Evolutionary conservation across 2,329 filamentous ascomycete species (phyloP), one percentile per base, ranked within the genome.

Genomic region (Talaromyces sp.): DNA sequence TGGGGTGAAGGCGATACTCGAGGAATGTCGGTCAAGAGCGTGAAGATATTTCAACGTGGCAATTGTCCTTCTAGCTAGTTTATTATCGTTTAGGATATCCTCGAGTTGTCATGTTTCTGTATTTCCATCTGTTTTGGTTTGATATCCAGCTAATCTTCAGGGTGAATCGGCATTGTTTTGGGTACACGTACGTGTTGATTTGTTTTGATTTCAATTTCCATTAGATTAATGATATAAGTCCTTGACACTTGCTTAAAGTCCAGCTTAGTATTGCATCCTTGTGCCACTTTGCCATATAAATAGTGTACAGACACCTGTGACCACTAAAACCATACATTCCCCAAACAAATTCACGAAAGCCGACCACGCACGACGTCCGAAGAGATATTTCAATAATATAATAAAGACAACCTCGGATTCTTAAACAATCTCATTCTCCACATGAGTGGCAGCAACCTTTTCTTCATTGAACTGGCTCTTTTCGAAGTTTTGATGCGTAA

Each of bases 41-140:
- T 65, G 27, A 65, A 62, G 27, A 43, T 65, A 27, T 65, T 40
- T 43, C 58, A 58, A 36, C 64, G 64, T 11, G 64, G 64, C 61
- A 13, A 53, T 51, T 64, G 62, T 29, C 19, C 36, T 22, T 29
- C 22, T 58, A 45, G 54, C 31, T 53, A 27, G 58, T 60, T n/a
- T 11, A 1, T 36, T 22, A 8, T 36, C 3, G 19, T 22, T 38
- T 36, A 22, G 4, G 27, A 36, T 56, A 56, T 56, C 53, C n/a
- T 36, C 25, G 31, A 2, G 11, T 36, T 1, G 29, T 34, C 25
- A 15, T 56, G 1, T 22, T 36, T 54, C 15, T 36, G 13, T 47
- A 17, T 47, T 31, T 47, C n/a, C 27, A 47, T 36, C 10, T 60
- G 5, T 31, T 47, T 34, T 56, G 53, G 13, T 22, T 56, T 22